Evolutionary conservation across 2,329 filamentous ascomycete species (phyloP), one percentile per base, ranked within the genome.

Genomic region (Achaetomium macrosporum): DNA sequence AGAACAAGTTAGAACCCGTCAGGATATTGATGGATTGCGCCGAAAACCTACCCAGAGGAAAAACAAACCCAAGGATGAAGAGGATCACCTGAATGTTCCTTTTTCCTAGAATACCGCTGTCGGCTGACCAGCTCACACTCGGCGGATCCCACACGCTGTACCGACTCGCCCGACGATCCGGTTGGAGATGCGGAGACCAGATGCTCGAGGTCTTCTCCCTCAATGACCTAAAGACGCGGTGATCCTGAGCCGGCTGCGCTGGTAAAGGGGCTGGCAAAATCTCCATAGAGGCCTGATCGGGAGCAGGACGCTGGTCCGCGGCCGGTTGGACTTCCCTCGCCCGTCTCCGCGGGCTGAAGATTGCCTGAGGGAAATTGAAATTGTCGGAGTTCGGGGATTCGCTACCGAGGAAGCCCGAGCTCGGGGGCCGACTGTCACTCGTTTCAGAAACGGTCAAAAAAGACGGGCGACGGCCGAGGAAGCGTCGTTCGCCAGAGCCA

Each of bases 11-110:
- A 56, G 42, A 31, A 51, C 16, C 12, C 12, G 7, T 31, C 30
- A 31, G 30, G 30, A 31, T n/a, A n/a, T n/a, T n/a, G n/a, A 31
- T 31, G 30, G 12, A 31, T 31, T 7, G 30, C 30, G 12, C 12
- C 30, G 30, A 68, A 36, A 33, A 68, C 81, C 69, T 71, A 86
- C 83, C 76, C 56, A 90, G 77, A 6, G 88, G 90, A 63, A 90
- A 82, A 43, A 92, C 72, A 64, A 95, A 95, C 20, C 90, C 90
- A 43, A 85, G 40, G 51, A 84, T 81, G 69, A 95, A 95, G 45
- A 88, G 73, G 48, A 86, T 73, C 30, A 92, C 78, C 68, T 95
- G 90, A 43, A 83, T 71, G 64, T 91, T 91, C 56, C 87, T 79
- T 57, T 80, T 79, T 47, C 83, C 84, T 57, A 86, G 76, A 3